Evolutionary conservation across 176 grass and related monocot species (phyloP).

Genomic region (Avena sativa): DNA sequence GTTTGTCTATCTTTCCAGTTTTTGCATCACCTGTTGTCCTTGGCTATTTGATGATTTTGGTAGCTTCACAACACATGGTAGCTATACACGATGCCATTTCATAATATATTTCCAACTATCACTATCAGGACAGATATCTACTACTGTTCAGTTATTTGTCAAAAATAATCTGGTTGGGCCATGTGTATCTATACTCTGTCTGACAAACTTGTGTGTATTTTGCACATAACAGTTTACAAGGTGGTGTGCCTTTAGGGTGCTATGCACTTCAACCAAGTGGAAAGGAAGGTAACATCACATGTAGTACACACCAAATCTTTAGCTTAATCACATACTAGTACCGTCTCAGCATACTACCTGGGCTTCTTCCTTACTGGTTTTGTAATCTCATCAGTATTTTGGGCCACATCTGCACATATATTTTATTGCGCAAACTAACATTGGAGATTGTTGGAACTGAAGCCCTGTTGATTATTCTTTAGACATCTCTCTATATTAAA

Average conservation of each 20-base stretch:
- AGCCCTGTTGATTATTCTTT: background rate
- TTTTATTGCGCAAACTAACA: background rate
- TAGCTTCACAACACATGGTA: background rate
- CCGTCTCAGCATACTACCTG: background rate
- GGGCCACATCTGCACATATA: constrained; percentile 1
- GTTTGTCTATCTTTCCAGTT: background rate
- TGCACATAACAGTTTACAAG: background rate
- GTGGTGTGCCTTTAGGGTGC: background rate
- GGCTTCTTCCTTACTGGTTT: background rate
- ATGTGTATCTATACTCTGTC: background rate
- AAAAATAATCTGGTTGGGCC: background rate
- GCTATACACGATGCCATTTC: background rate
- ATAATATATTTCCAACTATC: background rate
- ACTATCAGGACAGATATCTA: background rate
- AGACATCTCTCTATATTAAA: background rate
- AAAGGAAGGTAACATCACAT: constrained; percentile 1
- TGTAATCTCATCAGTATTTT: background rate
- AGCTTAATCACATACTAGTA: background rate
- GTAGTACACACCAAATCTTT: background rate
- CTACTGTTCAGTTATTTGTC: no score
- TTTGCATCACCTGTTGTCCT: background rate
- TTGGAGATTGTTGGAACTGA: background rate
- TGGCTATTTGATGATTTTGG: background rate
- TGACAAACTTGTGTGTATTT: background rate
- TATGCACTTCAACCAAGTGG: background rate